Conservation (phyloP, 1,284 basidiomycete species). For the Puccinia polysora region DNA sequence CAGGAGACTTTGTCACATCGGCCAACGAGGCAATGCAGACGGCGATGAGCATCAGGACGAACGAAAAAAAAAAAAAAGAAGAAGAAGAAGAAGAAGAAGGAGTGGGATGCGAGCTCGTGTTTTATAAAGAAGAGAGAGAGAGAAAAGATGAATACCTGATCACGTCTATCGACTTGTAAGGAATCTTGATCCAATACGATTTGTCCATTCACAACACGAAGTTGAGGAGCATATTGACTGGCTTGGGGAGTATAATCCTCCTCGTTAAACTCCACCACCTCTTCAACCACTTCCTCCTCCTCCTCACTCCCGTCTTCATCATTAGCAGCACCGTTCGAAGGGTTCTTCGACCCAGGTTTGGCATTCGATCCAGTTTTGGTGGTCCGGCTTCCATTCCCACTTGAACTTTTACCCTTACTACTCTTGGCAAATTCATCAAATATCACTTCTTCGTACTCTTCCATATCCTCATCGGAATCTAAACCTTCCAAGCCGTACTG, state of each 20-base stretch:
- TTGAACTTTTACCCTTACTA: not conserved
- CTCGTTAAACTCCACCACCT: constrained; percentile 25
- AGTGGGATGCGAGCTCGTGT: too few species aligned
- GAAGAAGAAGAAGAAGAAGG: too few species aligned
- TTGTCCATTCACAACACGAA: constrained; percentile 73
- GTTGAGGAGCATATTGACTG: constrained; percentile 70
- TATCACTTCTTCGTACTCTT: constrained; percentile 60
- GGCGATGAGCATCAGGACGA: too few species aligned
- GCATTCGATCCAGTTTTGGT: not conserved
- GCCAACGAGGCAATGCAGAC: constrained; percentile 54
- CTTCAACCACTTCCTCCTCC: constrained; percentile 7
- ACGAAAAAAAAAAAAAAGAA: too few species aligned
- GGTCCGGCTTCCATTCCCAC: too few species aligned
- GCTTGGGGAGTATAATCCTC: constrained; percentile 23
- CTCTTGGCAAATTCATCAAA: constrained; percentile 52
- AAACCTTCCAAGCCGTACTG: constrained; percentile 27
- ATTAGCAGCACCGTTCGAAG: not conserved
- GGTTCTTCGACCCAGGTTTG: not conserved
- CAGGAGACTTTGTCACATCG: constrained; percentile 49
- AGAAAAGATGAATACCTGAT: constrained; percentile 20
- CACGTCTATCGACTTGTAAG: constrained; percentile 65
- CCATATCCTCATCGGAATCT: constrained; percentile 56
- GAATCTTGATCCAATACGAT: constrained; percentile 75
- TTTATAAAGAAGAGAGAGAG: not conserved
- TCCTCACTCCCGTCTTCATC: not conserved